These are phyloP conservation scores for Stachybotrys echinatus DNA, from an alignment of 2,329 filamentous ascomycete species.

Conservation along the genomic window DNA sequence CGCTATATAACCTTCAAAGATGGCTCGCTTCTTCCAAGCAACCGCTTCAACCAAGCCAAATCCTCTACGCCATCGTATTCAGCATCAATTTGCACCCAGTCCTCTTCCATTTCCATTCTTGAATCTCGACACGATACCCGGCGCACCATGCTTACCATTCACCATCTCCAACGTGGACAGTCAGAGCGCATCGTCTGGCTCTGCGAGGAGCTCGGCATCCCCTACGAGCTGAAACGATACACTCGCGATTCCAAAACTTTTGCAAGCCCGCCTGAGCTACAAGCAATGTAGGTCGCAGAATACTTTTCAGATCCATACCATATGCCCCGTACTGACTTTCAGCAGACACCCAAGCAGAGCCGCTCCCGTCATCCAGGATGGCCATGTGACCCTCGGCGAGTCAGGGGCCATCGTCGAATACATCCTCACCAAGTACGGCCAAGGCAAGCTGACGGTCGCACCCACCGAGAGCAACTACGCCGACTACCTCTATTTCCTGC, in stretches of 20 bases:
- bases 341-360: constrained; percentile 42
- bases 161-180: constrained; percentile 54
- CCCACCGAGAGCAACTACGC: constrained; percentile 45
- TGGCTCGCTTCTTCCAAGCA: too few species aligned
- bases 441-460: constrained; percentile 39
- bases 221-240: constrained; percentile 33
- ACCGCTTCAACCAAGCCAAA: too few species aligned
- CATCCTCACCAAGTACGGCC: constrained; percentile 48
- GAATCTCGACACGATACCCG: too few species aligned
- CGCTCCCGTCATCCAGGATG: constrained; percentile 56
- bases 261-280: constrained; percentile 12
- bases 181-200: constrained; percentile 62
- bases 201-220: constrained; percentile 56
- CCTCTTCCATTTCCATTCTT: too few species aligned
- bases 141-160: constrained; percentile 31
- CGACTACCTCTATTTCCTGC: constrained; percentile 61
- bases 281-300: constrained; percentile 5
- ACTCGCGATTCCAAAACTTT: constrained; percentile 10
- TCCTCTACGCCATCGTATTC: too few species aligned
- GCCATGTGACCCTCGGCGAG: constrained; percentile 50
- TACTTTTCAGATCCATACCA: neutral
- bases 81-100: too few species aligned
- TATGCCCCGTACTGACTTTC: neutral
- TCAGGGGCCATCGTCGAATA: constrained; percentile 57
- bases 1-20: too few species aligned